Base-by-base conservation (phyloP, 2,329 filamentous ascomycete species). In the Colletotrichum sansevieriae region DNA sequence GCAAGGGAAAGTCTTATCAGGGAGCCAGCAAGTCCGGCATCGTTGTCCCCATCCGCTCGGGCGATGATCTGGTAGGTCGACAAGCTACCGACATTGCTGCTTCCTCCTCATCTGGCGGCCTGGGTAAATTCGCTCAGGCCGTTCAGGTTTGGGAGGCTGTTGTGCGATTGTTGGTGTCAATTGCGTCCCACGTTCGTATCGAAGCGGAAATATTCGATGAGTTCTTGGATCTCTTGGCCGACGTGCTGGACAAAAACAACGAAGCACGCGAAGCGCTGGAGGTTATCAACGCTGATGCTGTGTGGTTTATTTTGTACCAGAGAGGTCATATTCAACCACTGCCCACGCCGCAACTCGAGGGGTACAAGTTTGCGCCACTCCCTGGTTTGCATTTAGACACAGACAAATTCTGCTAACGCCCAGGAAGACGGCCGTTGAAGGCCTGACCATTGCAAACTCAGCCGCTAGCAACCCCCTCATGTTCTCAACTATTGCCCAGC, bases 191-290 rank as follows among this genome's bases (percentile, higher is more conserved):
- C 74, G 91, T 94, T 8, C 81, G 82, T 7, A 75, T 95, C n/a
- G 84, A 89, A 6, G 90, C 92, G 33, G 86, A 87, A 51, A 85
- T 90, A 71, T 92, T 94, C 76, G 92, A 95, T 71, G 87, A 93
- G 61, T 85, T 92, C 12, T 76, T 95, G 49, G 85, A 86, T 7
- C 78, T 95, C 60, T 77, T 96, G 29, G 83, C 78, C 3, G 84
- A 91, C 44, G 78, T 82, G 43, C 72, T 90, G 51, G 78, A 82
- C 57, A 78, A 76, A 39, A 80, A 83, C 33, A 63, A 74, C 1
- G 81, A 86, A 55, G 84, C 91, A 11, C 85, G 83, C 55, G 78
- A 80, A 39, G 88, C 87, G 11, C 78, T 96, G 52, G 88, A 92
- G 72, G 79, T 76, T 3, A 80, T 91, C 61, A 94, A 95, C 76